Evolutionary conservation across 805 yeast genomes (phyloP), one percentile per base, ranked within the genome.

Genomic region (Suhomyces tanzawaensis): DNA sequence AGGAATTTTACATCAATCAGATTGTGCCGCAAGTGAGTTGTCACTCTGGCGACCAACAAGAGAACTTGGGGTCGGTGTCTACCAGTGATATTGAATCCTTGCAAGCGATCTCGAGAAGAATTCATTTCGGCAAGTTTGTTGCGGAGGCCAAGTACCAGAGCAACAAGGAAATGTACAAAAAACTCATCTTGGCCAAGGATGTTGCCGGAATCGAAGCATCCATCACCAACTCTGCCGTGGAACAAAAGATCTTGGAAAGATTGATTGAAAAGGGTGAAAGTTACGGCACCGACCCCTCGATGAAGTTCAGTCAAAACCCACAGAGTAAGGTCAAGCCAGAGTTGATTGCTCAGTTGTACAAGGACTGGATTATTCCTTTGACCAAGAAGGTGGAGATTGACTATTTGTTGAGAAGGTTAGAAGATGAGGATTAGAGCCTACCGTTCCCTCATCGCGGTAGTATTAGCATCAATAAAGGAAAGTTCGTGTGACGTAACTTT

Each of bases 111-210:
- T 85, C 95, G 7, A 74, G 99, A 53, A 76, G 99, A 57, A 87
- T 93, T 49, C 99, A 93, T 64, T 93, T 91, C 64, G 99, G 99
- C 34, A 86, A 85, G 63, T 93, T 91, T 70, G 99, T 93, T 7
- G 99, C 99, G 4, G 99, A 93, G 60, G 85, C 96, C 31, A 93
- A 93, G 63, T 93, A 79, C 61, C 81, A 73, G 51, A 66, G 71
- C 19, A 93, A 90, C 44, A 72, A 69, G 24, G 85, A 76, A 34
- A 60, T 59, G 35, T 88, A 81, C 66, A 77, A 77, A 2, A 64
- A 72, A 48, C 64, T 89, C 49, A 93, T 93, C 49, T 57, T 66
- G 45, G 76, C 71, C 0, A 73, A 69, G 40, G 95, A 93, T 57
- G 64, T 77, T 5, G 66, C 69, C 9, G 95, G 91, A 0, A 82